phyloP scores from a whole-genome alignment of 1,139 yeast genomes.

The Geotrichum reessii region DNA sequence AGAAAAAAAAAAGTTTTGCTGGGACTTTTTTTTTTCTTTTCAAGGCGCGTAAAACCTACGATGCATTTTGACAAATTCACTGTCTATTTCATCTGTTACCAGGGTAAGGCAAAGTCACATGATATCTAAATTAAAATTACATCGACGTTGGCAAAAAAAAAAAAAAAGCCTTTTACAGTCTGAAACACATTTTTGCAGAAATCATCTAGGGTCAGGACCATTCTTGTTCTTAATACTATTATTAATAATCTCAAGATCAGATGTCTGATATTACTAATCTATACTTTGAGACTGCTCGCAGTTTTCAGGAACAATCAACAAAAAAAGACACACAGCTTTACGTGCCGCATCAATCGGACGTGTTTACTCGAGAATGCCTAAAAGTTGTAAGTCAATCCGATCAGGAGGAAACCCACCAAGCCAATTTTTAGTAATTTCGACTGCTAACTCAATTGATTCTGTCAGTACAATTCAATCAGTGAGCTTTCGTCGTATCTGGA shows the following conservation, averaged over 20 bases:
- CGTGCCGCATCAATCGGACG: constrained; percentile 22
- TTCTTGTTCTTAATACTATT: too few species aligned
- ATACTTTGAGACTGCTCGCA: constrained; percentile 26
- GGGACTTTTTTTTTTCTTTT: too few species aligned
- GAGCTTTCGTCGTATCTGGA: constrained; percentile 26
- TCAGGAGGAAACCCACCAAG: too few species aligned
- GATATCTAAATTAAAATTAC: neutral
- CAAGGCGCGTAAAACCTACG: too few species aligned
- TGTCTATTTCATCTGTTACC: neutral
- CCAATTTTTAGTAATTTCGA: too few species aligned
- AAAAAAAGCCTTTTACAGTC: neutral
- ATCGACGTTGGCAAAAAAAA: neutral
- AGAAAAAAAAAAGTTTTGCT: neutral
- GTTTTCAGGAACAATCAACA: constrained; percentile 7
- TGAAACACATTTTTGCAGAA: neutral
- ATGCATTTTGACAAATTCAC: too few species aligned
- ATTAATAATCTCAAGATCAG: neutral
- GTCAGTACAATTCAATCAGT: constrained; percentile 21
- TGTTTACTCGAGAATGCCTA: constrained; percentile 28
- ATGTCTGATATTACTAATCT: constrained; percentile 26
- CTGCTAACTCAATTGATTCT: neutral
- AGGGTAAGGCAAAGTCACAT: neutral
- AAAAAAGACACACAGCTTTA: constrained; percentile 10
- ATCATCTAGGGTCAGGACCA: too few species aligned
- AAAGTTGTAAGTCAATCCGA: constrained; percentile 27